Conservation (phyloP, 148 eudicot species). For the Rhododendron henanense region DNA sequence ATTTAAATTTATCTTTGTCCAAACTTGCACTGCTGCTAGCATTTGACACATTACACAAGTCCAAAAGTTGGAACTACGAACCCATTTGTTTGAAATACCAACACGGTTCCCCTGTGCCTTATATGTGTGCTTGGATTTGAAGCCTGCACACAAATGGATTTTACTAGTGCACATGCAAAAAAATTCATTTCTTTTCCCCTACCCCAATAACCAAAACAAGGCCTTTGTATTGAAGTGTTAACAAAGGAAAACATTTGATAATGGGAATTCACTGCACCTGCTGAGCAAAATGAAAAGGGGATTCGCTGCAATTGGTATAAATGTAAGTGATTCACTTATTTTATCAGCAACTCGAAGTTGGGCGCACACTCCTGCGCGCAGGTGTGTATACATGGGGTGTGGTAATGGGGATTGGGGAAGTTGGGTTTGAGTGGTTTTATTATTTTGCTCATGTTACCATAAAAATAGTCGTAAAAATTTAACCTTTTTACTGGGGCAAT, state of each 20-base stretch:
- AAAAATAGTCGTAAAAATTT: no score
- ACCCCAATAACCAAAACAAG: not conserved
- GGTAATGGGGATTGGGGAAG: no score
- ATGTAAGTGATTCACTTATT: not conserved
- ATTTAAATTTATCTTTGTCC: not conserved
- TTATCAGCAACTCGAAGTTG: not conserved
- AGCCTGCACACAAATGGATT: not conserved
- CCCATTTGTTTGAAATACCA: no score
- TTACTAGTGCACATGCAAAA: not conserved
- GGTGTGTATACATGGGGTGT: no score
- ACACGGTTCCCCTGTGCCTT: no score
- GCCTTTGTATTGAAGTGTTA: not conserved
- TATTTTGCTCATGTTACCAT: no score
- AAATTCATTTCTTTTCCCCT: not conserved
- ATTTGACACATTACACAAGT: not conserved
- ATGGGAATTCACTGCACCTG: not conserved
- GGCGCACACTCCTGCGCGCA: no score
- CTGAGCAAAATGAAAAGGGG: not conserved
- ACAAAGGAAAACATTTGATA: not conserved
- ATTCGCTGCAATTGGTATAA: not conserved
- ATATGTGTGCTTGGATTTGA: not conserved
- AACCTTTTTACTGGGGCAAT: no score
- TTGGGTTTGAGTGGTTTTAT: no score
- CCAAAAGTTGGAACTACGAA: not conserved
- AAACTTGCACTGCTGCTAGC: not conserved